Base-by-base conservation (phyloP, 2,329 filamentous ascomycete species). In the Botrytis sinoallii region DNA sequence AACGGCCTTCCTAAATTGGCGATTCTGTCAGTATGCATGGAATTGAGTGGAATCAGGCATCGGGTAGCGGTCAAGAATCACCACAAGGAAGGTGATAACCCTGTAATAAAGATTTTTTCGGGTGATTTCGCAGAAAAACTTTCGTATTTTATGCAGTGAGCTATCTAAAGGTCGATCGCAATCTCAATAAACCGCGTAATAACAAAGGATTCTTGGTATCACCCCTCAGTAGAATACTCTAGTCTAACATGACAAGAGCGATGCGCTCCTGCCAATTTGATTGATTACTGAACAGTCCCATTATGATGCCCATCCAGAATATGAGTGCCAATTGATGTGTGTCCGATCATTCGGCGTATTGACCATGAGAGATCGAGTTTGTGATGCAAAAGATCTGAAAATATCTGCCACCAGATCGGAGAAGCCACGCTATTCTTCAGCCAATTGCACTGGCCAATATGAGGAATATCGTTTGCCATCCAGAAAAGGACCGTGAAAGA, bases 1-100 rank as follows among this genome's bases (percentile, higher is more conserved):
- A 66, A 72, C 70, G 70, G 52, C 57, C 59, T 71, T 48, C 22
- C 66, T 67, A 46, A 46, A 67, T 59, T n/a, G 18, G 18, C 20
- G 38, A 46, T 46, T n/a, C 22, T 64, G 29, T 14, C 35, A 38
- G 38, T 32, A 32, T 52, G 44, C 40, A n/a, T n/a, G 48, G 6
- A 18, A 57, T 32, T 57, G 52, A 57, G 52, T 29, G n/a, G 38
- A 38, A 42, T 59, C 61, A 72, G 32, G n/a, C 42, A 67, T 59
- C 48, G 18, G 35, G 25, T 32, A 68, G 48, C 65, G 65, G 65
- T 68, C 65, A 57, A 72, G 22, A 14, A 59, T 38, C 48, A 67
- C 25, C 46, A 38, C 25, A 16, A 55, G 29, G 16, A 68, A 42
- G 35, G 16, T 40, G 48, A 40, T 25, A 32, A 42, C 35, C 35